Conservation (phyloP, 768 basidiomycete genomes). For the Mycena venus region DNA sequence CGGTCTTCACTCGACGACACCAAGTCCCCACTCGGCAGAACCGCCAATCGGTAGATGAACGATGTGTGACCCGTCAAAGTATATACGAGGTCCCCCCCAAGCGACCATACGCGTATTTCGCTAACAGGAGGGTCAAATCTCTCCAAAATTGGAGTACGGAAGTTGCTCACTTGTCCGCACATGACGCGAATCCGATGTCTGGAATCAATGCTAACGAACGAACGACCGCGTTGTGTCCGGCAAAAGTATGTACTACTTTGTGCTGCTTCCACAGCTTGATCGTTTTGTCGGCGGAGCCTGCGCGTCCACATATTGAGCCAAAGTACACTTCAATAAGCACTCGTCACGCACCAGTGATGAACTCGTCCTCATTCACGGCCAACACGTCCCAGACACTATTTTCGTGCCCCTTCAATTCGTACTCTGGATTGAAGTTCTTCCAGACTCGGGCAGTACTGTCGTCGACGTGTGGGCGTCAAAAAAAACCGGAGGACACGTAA, state of each 20-base stretch:
- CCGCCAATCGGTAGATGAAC: conserved; percentile 92
- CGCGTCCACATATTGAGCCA: neutral
- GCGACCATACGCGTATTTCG: conserved; percentile 93
- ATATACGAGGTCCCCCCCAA: conserved; percentile 82
- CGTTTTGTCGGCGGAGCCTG: conserved; percentile 95
- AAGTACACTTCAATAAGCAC: neutral
- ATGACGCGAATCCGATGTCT: conserved; percentile 94
- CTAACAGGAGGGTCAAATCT: conserved; percentile 53
- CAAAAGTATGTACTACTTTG: conserved; percentile 80
- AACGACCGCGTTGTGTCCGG: conserved; percentile 93
- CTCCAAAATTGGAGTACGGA: conserved; percentile 1
- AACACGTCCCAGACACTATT: conserved; percentile 96
- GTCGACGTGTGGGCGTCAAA: neutral
- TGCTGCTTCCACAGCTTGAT: conserved; percentile 91
- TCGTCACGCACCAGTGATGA: conserved; percentile 79
- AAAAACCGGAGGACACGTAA: conserved; percentile 20
- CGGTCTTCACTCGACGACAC: conserved; percentile 97
- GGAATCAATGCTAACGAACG: conserved; percentile 85
- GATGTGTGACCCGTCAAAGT: conserved; percentile 95
- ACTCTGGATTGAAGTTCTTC: conserved; percentile 79
- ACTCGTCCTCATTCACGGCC: conserved; percentile 80
- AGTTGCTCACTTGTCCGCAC: conserved; percentile 90
- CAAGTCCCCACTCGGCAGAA: conserved; percentile 85
- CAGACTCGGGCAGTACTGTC: conserved; percentile 94
- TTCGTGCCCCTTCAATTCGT: conserved; percentile 87